A percentile compares a stretch with the other conserved stretches of the same genome.
phyloP scores from a whole-genome alignment of 441 rosid genomes.

The Croton laevigatus region DNA sequence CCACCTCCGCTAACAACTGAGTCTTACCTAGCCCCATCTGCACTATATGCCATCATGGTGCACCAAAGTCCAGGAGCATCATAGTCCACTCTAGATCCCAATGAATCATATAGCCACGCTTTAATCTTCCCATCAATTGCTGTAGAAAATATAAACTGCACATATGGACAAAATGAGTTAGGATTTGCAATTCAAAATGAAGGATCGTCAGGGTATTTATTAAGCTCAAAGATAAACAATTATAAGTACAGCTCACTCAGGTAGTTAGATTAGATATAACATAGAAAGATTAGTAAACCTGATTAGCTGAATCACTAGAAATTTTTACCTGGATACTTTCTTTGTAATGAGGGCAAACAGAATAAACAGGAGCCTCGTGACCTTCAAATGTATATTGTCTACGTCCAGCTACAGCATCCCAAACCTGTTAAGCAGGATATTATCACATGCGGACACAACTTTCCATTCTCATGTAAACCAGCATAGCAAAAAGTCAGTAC shows the following conservation, averaged over 20 bases:
- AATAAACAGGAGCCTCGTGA: slow-evolving; percentile 89
- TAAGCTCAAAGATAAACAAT: neutral
- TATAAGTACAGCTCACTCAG: neutral
- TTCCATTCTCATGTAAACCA: slow-evolving; percentile 11
- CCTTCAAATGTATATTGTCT: slow-evolving; percentile 70
- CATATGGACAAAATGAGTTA: slow-evolving; percentile 12
- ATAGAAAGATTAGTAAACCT: neutral
- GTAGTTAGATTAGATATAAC: too few relatives aligned
- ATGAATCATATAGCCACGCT: slow-evolving; percentile 81
- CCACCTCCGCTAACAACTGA: neutral
- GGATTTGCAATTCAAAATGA: slow-evolving; percentile 7
- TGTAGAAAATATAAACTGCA: slow-evolving; percentile 88
- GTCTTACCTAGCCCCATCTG: slow-evolving; percentile 70
- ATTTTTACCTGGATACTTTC: slow-evolving; percentile 62
- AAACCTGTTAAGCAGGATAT: slow-evolving; percentile 45
- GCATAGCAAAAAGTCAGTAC: slow-evolving; percentile 29
- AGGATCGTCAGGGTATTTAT: neutral
- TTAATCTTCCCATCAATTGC: slow-evolving; percentile 90
- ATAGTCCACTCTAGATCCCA: slow-evolving; percentile 87
- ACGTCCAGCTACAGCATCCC: slow-evolving; percentile 64
- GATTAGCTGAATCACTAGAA: slow-evolving; percentile 10
- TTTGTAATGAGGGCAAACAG: slow-evolving; percentile 79
- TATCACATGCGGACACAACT: slow-evolving; percentile 4
- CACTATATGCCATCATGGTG: slow-evolving; percentile 80
- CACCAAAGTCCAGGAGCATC: slow-evolving; percentile 87